Evolutionary conservation across 108 stramenopile genomes (phyloP).

Genomic region (Mayamaea pseudoterrestris): DNA sequence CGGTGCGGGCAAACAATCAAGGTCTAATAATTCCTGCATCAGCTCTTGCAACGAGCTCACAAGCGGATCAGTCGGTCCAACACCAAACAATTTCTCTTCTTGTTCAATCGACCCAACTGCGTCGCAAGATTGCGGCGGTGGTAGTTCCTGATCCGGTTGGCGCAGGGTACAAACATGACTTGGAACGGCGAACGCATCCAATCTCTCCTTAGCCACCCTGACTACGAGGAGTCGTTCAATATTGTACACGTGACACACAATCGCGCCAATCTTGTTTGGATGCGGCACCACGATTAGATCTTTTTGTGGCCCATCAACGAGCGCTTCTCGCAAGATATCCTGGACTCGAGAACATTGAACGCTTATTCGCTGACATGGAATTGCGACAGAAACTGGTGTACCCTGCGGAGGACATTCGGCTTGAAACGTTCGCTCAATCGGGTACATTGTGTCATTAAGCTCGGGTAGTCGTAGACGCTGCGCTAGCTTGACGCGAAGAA

Average conservation of each 20-base stretch:
- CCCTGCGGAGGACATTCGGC: slow-evolving; percentile 43
- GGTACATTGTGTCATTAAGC: slow-evolving; percentile 30
- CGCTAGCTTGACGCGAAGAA: slow-evolving; percentile 39
- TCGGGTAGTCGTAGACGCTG: slow-evolving; percentile 30
- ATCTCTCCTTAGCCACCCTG: slow-evolving; percentile 6
- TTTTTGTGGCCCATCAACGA: slow-evolving; percentile 1
- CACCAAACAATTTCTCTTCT: not conserved
- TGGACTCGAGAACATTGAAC: slow-evolving; percentile 17
- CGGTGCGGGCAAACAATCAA: slow-evolving; percentile 36
- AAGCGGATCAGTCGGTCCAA: slow-evolving; percentile 21
- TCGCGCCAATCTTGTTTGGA: slow-evolving; percentile 17
- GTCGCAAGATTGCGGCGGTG: slow-evolving; percentile 18
- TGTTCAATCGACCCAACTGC: slow-evolving; percentile 23
- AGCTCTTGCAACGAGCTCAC: slow-evolving; percentile 28
- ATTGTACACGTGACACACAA: slow-evolving; percentile 28
- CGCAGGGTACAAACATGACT: slow-evolving; percentile 4
- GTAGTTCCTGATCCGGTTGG: not conserved
- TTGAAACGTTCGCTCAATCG: slow-evolving; percentile 38
- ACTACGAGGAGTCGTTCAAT: slow-evolving; percentile 17
- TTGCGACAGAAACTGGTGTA: slow-evolving; percentile 30
- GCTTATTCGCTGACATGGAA: slow-evolving; percentile 22
- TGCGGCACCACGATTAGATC: slow-evolving; percentile 15
- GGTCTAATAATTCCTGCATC: slow-evolving; percentile 27
- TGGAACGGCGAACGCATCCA: slow-evolving; percentile 27
- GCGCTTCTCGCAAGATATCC: slow-evolving; percentile 6